phyloP scores from a whole-genome alignment of 176 grass and related monocot genomes.

The Zizania latifolia region DNA sequence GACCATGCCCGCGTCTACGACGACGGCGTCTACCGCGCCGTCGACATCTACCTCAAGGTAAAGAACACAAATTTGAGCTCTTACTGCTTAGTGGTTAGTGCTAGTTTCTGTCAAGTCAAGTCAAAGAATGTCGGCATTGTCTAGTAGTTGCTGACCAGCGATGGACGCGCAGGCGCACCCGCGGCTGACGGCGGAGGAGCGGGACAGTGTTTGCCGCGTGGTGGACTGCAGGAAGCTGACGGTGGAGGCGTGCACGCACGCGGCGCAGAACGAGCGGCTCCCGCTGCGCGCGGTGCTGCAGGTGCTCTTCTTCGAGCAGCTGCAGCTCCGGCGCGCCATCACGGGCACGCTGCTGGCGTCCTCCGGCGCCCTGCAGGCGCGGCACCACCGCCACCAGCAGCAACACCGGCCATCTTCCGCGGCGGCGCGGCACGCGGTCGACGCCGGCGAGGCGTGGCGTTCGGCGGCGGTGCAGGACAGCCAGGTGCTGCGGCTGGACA shows the following conservation, averaged over 20 bases:
- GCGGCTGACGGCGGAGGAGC: conserved; percentile 63
- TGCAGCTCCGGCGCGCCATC: conserved; percentile 80
- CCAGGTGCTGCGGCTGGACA: conserved; percentile 72
- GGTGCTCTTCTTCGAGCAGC: conserved; percentile 99
- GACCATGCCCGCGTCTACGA: conserved; percentile 70
- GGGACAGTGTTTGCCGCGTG: conserved; percentile 64
- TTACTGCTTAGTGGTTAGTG: too few species aligned
- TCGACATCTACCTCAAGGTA: conserved; percentile 92
- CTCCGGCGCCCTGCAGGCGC: not conserved
- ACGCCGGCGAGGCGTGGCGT: conserved; percentile 6
- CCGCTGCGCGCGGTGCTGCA: conserved; percentile 92
- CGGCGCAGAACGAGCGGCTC: conserved; percentile 89
- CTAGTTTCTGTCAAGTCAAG: too few species aligned
- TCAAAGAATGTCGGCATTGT: not conserved
- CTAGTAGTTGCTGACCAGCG: not conserved
- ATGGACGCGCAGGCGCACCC: conserved; percentile 42
- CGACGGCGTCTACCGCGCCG: conserved; percentile 79
- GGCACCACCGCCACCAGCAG: not conserved
- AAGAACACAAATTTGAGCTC: not conserved
- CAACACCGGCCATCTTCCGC: too few species aligned
- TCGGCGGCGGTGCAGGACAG: conserved; percentile 45
- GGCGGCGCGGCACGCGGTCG: conserved; percentile 1
- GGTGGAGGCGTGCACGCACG: conserved; percentile 93
- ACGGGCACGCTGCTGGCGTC: conserved; percentile 46
- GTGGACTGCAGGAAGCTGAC: conserved; percentile 88